Percentiles rank a stretch among this genome's conserved stretches.
Evolutionary conservation across 495 filamentous ascomycete genomes (phyloP).

Genomic region (Xylaria scruposa): DNA sequence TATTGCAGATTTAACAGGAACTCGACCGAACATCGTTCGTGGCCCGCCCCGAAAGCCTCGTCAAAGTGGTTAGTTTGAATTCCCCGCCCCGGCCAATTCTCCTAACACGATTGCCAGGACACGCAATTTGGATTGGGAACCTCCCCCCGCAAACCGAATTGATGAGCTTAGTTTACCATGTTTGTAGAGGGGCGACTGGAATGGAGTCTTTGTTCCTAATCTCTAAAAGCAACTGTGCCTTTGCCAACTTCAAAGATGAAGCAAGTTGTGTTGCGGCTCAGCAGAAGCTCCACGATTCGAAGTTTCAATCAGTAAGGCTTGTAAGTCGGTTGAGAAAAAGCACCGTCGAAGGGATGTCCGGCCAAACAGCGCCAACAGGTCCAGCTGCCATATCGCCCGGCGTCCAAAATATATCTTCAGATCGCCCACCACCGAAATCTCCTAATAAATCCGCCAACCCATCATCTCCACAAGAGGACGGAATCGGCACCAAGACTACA

Average conservation of each 20-base stretch:
- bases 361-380: conserved; percentile 59
- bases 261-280: conserved; percentile 77
- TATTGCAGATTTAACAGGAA: conserved; percentile 39
- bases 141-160: conserved; percentile 82
- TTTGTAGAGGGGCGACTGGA: conserved; percentile 81
- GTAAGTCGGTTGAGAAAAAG: conserved; percentile 87
- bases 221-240: conserved; percentile 97
- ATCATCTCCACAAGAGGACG: conserved; percentile 28
- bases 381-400: conserved; percentile 50
- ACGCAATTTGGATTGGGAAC: conserved; percentile 97
- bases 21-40: conserved; percentile 64
- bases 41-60: conserved; percentile 93
- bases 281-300: conserved; percentile 86
- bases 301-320: conserved; percentile 85
- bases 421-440: conserved; percentile 31
- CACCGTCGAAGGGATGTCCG: conserved; percentile 55
- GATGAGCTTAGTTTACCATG: conserved; percentile 85
- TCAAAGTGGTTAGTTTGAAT: conserved; percentile 61
- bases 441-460: conserved; percentile 29
- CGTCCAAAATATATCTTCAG: conserved; percentile 34
- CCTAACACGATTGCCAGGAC: conserved; percentile 56
- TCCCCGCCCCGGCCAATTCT: background rate
- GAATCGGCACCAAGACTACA: conserved; percentile 23
- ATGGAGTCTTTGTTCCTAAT: conserved; percentile 94
- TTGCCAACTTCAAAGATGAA: conserved; percentile 94